Evolutionary conservation across 179 eudicot species (phyloP), one percentile per base, ranked within the genome.

Genomic region (Amaranthus tricolor): DNA sequence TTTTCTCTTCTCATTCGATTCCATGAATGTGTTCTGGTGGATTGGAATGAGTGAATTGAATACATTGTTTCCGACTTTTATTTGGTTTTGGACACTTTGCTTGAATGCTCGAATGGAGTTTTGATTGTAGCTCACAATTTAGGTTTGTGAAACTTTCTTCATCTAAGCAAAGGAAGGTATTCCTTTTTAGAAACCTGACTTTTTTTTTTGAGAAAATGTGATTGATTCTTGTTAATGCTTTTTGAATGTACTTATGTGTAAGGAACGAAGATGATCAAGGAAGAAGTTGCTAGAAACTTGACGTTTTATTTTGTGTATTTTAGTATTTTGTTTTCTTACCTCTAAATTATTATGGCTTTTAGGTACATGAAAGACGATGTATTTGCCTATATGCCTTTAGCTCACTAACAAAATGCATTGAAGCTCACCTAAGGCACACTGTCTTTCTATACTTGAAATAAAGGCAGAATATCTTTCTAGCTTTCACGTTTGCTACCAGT

Each of bases 1-100:
- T 71, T 55, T 66, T 16, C 55, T 7, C 14, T 72, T 70, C 65
- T 70, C 17, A 17, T 69, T 16, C 21, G 45, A 62, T 56, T 68
- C 24, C 63, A 12, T 47, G 16, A 5, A 20, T 50, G 12, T 58
- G 72, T 21, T 31, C 24, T 60, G 47, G n/a, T 31, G 2, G 24
- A 9, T 12, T 58, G 53, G 45, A 17, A 14, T 19, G 50, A 19
- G 12, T 67, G 66, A 43, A 15, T 55, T 67, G 59, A 43, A 15
- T 65, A 9, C 31, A 1, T 31, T 43, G 13, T 9, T 17, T 55
- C 45, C 12, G 6, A 13, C 0, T 15, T 40, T 9, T 1, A 6
- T 9, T 71, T 57, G 17, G 58, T 16, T 45, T 45, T 12, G 10
- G 12, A 45, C 1, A 9, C 21, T 56, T 21, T 55, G 52, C 51